Percentiles rank a stretch among this genome's conserved stretches.
These are phyloP conservation scores for Ceratocystis cubensis DNA, from an alignment of 2,329 filamentous ascomycete genomes.

Conservation along the genomic window DNA sequence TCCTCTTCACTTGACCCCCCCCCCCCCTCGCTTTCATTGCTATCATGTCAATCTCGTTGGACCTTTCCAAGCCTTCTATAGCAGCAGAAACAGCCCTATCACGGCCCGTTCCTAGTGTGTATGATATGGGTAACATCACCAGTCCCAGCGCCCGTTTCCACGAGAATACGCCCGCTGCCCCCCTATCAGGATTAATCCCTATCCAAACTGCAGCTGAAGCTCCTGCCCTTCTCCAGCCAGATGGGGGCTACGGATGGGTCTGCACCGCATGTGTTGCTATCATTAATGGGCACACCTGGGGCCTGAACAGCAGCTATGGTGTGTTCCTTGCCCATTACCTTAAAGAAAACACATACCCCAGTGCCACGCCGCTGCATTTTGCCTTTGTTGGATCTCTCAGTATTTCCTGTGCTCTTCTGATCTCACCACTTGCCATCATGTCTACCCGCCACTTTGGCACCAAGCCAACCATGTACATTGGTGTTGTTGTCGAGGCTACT, in stretches of 20 bases:
- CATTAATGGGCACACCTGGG: slow-evolving; percentile 63
- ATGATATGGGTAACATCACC: neutral
- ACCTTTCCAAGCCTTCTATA: neutral
- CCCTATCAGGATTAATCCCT: neutral
- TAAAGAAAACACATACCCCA: slow-evolving; percentile 46
- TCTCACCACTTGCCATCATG: slow-evolving; percentile 55
- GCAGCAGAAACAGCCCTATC: neutral
- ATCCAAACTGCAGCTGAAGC: neutral
- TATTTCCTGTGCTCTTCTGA: slow-evolving; percentile 41
- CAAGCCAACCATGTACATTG: slow-evolving; percentile 49
- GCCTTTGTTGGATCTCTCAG: slow-evolving; percentile 55
- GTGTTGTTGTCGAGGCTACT: slow-evolving; percentile 49
- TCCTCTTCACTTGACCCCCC: neutral
- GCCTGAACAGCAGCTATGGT: slow-evolving; percentile 44
- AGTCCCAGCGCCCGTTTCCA: neutral
- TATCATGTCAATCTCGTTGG: neutral
- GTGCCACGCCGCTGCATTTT: slow-evolving; percentile 52
- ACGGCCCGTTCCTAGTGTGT: neutral
- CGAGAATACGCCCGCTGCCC: neutral
- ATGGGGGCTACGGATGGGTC: slow-evolving; percentile 47
- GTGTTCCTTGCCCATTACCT: slow-evolving; percentile 48
- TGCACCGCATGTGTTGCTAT: slow-evolving; percentile 31
- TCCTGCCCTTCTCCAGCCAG: slow-evolving; percentile 31
- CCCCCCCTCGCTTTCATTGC: neutral
- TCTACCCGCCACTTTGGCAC: slow-evolving; percentile 51